Conservation (phyloP, 352 stramenopile genomes). For the Pythium coloratum region DNA sequence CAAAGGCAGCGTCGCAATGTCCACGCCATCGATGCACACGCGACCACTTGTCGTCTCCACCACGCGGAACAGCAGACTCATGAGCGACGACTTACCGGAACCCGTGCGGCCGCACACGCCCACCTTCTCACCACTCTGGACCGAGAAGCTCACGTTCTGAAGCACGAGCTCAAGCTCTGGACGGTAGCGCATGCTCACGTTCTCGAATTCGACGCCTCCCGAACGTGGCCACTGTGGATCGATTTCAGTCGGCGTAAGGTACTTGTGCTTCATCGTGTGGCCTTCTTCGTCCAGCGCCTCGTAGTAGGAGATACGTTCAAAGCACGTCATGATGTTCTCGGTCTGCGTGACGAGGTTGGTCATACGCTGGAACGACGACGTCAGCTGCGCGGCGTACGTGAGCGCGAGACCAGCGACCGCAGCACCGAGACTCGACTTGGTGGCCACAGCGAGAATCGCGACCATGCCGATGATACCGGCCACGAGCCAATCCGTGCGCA, state of each 20-base stretch:
- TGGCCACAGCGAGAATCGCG: constrained; percentile 14
- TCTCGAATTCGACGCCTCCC: constrained; percentile 30
- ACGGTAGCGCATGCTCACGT: constrained; percentile 46
- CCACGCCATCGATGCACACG: constrained; percentile 85
- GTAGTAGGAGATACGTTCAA: constrained; percentile 64
- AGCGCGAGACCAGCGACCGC: constrained; percentile 79
- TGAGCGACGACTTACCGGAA: constrained; percentile 39
- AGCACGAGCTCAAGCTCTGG: constrained; percentile 44
- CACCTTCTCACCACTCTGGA: constrained; percentile 81
- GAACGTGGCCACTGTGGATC: constrained; percentile 3
- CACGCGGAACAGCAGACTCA: constrained; percentile 28
- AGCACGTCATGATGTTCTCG: constrained; percentile 91
- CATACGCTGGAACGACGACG: constrained; percentile 88
- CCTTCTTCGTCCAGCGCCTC: constrained; percentile 36
- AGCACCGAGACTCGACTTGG: constrained; percentile 2
- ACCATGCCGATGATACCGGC: constrained; percentile 31
- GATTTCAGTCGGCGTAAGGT: background rate
- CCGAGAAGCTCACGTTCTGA: constrained; percentile 35
- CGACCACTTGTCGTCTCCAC: constrained; percentile 37
- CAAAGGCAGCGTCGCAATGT: constrained; percentile 52
- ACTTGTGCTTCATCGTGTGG: constrained; percentile 44
- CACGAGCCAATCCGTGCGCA: constrained; percentile 43
- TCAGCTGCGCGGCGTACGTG: constrained; percentile 87
- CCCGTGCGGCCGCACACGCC: constrained; percentile 64
- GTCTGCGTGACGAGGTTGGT: constrained; percentile 87